phyloP scores from a whole-genome alignment of 495 filamentous ascomycete genomes.

The Penicillium taxi region DNA sequence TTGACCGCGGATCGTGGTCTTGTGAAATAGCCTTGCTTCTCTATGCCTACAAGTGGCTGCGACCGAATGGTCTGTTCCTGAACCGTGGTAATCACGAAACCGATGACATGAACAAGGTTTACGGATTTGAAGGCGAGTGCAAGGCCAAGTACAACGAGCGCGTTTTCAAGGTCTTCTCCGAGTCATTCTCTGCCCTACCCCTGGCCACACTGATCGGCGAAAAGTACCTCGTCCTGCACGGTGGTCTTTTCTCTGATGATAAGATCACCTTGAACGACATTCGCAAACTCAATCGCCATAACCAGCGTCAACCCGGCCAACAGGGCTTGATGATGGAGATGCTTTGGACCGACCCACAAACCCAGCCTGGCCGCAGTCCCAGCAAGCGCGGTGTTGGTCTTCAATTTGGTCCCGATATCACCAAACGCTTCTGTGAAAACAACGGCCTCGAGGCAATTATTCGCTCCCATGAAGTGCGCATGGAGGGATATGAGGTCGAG shows the following conservation, averaged over 20 bases:
- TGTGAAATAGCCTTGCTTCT: conserved; percentile 89
- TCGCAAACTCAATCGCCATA: conserved; percentile 82
- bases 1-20: conserved; percentile 96
- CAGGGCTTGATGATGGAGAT: conserved; percentile 99
- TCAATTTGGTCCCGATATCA: conserved; percentile 95
- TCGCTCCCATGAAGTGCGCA: conserved; percentile 92
- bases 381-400: conserved; percentile 96
- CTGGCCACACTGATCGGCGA: conserved; percentile 85
- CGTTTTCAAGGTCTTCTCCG: conserved; percentile 95
- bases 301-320: conserved; percentile 93
- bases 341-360: conserved; percentile 97
- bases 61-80: conserved; percentile 80
- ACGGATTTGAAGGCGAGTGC: conserved; percentile 98
- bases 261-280: conserved; percentile 88
- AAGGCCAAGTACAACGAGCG: conserved; percentile 95
- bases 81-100: conserved; percentile 99
- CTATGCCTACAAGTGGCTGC: conserved; percentile 95
- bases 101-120: conserved; percentile 98
- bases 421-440: conserved; percentile 91
- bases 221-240: conserved; percentile 90
- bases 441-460: conserved; percentile 95
- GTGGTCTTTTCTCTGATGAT: conserved; percentile 96
- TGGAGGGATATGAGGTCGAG: conserved; percentile 97
- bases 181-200: conserved; percentile 92
- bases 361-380: conserved; percentile 74